A percentile compares a stretch with the other conserved stretches of the same genome.
These are phyloP conservation scores for Papiliotrema flavescens DNA, from an alignment of 1,284 basidiomycete genomes.

Conservation along the genomic window DNA sequence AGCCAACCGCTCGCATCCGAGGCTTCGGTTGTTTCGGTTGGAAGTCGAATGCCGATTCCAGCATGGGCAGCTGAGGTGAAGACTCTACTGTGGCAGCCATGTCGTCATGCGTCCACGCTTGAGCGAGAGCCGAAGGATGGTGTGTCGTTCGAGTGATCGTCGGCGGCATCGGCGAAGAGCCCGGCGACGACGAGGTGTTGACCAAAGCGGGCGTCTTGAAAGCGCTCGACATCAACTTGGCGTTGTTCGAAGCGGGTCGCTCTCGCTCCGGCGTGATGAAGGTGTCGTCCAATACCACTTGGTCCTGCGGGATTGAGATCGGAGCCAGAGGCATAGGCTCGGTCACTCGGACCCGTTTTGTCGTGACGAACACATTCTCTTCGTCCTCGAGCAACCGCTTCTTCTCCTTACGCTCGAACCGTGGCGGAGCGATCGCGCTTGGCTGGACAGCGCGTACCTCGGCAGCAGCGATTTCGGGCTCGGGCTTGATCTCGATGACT, in stretches of 20 bases:
- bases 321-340: constrained; percentile 31
- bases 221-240: constrained; percentile 24
- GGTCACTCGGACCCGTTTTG: constrained; percentile 32
- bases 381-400: constrained; percentile 25
- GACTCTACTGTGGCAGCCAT: constrained; percentile 19
- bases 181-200: constrained; percentile 45
- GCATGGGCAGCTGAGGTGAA: constrained; percentile 21
- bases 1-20: constrained; percentile 3
- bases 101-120: constrained; percentile 44
- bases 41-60: constrained; percentile 43
- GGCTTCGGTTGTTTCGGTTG: constrained; percentile 21
- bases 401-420: constrained; percentile 9
- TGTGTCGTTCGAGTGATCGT: constrained; percentile 40
- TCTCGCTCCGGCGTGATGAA: constrained; percentile 43
- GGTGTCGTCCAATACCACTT: constrained; percentile 28
- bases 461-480: background rate
- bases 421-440: constrained; percentile 10
- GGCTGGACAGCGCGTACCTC: background rate
- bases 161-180: constrained; percentile 47
- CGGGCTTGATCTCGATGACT: too few relatives aligned
- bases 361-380: constrained; percentile 35
- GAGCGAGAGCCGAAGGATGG: constrained; percentile 37
- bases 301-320: constrained; percentile 24
- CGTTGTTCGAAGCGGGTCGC: constrained; percentile 12
- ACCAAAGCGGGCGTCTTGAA: constrained; percentile 45